Base-by-base conservation (phyloP, 169 alveolate species). In the Eimeria maxima region DNA sequence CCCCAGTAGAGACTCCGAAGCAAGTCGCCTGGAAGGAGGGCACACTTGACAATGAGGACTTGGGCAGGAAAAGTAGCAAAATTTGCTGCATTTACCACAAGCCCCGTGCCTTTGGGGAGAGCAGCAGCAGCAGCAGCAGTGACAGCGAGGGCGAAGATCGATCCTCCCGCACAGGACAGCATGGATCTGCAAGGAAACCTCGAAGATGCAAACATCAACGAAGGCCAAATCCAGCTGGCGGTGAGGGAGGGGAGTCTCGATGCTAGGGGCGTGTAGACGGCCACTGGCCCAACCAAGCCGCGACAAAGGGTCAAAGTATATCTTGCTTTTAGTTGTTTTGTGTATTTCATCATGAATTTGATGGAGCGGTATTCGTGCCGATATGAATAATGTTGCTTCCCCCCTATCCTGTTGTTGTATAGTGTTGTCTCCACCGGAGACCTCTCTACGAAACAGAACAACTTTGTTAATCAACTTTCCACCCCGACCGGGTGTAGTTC, bases 41-140 rank as follows among this genome's bases (percentile, higher is more conserved):
- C 55, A 73, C 95, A 53, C 29, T 90, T 22, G 95, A 90, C 89
- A 90, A 90, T 73, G 95, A 90, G 45, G 71, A 90, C 63, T 44
- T 90, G 76, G 74, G 84, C 60, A 90, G 83, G 89, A 90, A 90
- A 47, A 90, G 83, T 44, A 90, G 95, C 78, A 90, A 90, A 90
- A 67, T 69, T 57, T 90, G 95, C 89, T 90, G 95, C 89, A 90
- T 90, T 29, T 90, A 69, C 89, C 95, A 90, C 89, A 90, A 90
- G 63, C 95, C 65, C 57, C 89, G 88, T 8, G 65, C 88, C 10
- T 90, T 90, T 63, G 95, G 80, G 45, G 95, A 90, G 76, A 69
- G 88, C 78, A 69, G 88, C 60, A 86, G 93, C 57, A 38, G 63
- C 80, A 86, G 93, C 93, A 60, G 80, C 80, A 44, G 57, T 22